Base-by-base conservation (phyloP, 352 stramenopile species). In the Globisporangium yorkense region DNA sequence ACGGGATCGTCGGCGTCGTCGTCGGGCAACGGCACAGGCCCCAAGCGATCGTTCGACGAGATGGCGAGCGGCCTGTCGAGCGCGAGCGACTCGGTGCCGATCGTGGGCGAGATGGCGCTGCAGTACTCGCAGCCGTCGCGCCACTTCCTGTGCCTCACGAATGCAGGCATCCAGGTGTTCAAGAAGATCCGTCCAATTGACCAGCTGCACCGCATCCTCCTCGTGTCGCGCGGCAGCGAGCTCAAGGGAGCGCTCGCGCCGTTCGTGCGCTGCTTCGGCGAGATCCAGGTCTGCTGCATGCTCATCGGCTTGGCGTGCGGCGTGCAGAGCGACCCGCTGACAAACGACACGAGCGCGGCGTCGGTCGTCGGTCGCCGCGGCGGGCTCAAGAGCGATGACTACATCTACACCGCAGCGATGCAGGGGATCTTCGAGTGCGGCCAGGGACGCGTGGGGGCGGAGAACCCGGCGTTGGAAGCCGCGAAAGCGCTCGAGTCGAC, bases 181-280 rank as follows among this genome's bases (percentile, higher is more conserved):
- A 88, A 91, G 65, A 96, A 96, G 66, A 83, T 96, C 41, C 80
- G 89, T 4, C 89, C 89, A 9, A 75, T 96, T 21, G 89, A 97
- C 57, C 77, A 96, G 49, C 67, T 97, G 33, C 85, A 93, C 50
- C 79, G 78, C 18, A 69, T 88, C 18, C 60, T 97, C 48, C 45
- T 92, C 43, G 64, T 87, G 7, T 67, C 82, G 20, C 77, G 79
- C n/a, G 76, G 81, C 15, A 84, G 81, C 39, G 76, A 93, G 37
- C 56, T 90, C 5, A 88, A 87, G 57, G 70, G 69, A 12, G 72
- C 72, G 6, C 61, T 96, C 16, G 68, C 71, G 7, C 80, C 84
- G 5, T 94, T 94, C 59, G 72, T 92, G 50, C 82, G 84, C 13
- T 90, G 73, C 54, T 96, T 95, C 54, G 84, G 88, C 40, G 72